These are phyloP conservation scores for Hyaloscypha finlandica DNA, from an alignment of 495 filamentous ascomycete genomes.

Conservation along the genomic window DNA sequence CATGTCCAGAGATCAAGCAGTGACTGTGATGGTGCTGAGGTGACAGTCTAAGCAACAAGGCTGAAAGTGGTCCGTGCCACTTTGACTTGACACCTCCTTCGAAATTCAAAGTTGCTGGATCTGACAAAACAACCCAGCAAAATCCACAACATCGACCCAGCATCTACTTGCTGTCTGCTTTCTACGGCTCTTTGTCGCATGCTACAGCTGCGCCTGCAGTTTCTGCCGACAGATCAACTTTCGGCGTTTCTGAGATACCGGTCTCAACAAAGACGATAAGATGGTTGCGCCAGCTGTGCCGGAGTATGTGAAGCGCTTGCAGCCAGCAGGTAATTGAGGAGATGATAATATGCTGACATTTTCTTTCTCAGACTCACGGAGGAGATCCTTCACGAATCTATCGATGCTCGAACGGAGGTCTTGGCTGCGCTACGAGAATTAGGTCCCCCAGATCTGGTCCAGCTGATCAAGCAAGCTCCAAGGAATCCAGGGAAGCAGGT, in stretches of 20 bases:
- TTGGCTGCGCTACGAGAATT: slow-evolving; percentile 84
- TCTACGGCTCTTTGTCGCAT: neutral
- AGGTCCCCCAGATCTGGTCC: slow-evolving; percentile 92
- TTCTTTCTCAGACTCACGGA: slow-evolving; percentile 72
- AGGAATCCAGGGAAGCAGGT: slow-evolving; percentile 67
- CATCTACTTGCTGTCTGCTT: neutral
- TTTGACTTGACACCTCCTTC: slow-evolving; percentile 9
- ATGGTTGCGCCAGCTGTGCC: slow-evolving; percentile 91
- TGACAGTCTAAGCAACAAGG: neutral
- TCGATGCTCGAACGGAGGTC: slow-evolving; percentile 87
- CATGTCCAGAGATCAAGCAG: too few species aligned
- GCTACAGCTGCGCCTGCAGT: slow-evolving; percentile 10
- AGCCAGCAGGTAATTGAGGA: neutral
- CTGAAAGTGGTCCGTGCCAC: slow-evolving; percentile 13
- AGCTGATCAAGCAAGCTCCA: slow-evolving; percentile 84
- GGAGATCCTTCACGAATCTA: slow-evolving; percentile 82
- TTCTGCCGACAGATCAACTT: neutral
- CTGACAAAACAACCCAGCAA: neutral
- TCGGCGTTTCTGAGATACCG: neutral
- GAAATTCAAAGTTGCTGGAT: neutral
- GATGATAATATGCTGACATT: slow-evolving; percentile 1
- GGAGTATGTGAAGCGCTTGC: slow-evolving; percentile 62
- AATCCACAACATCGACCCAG: neutral
- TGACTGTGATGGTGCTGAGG: neutral
- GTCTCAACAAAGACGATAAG: slow-evolving; percentile 9